Conservation (phyloP, 2,329 filamentous ascomycete genomes). For the Microcyclosporella mali region DNA sequence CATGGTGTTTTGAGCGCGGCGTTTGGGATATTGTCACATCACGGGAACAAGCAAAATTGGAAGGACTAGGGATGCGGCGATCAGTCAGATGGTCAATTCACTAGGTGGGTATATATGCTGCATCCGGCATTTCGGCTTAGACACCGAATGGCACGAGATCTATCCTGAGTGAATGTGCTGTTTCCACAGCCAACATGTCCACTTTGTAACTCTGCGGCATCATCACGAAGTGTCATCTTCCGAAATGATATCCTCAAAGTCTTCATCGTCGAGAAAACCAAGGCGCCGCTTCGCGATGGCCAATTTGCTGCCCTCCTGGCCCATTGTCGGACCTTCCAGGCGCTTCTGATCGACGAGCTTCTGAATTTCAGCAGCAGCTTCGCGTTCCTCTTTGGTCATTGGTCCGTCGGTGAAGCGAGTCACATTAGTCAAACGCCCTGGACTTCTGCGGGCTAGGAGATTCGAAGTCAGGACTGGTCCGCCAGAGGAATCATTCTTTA, state of each 20-base stretch:
- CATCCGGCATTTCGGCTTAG: too few relatives aligned
- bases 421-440: neutral
- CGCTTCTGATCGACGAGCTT: slow-evolving; percentile 47
- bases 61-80: too few relatives aligned
- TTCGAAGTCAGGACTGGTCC: neutral
- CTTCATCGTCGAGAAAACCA: slow-evolving; percentile 48
- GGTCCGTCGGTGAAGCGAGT: neutral
- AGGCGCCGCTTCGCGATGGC: slow-evolving; percentile 47
- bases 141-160: too few relatives aligned
- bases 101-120: too few relatives aligned
- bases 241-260: slow-evolving; percentile 38
- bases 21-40: neutral
- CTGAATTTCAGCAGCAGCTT: slow-evolving; percentile 41
- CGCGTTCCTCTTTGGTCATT: slow-evolving; percentile 35
- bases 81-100: too few relatives aligned
- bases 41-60: too few relatives aligned
- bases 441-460: neutral
- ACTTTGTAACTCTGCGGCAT: neutral
- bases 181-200: neutral
- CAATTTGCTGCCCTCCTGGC: slow-evolving; percentile 47
- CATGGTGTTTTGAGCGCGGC: slow-evolving; percentile 4
- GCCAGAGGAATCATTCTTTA: slow-evolving; percentile 4
- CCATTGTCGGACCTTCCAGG: slow-evolving; percentile 48
- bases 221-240: slow-evolving; percentile 9
- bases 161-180: neutral